These are phyloP conservation scores for Hirsutella thompsonii DNA, from an alignment of 2,329 filamentous ascomycete genomes.

Conservation along the genomic window DNA sequence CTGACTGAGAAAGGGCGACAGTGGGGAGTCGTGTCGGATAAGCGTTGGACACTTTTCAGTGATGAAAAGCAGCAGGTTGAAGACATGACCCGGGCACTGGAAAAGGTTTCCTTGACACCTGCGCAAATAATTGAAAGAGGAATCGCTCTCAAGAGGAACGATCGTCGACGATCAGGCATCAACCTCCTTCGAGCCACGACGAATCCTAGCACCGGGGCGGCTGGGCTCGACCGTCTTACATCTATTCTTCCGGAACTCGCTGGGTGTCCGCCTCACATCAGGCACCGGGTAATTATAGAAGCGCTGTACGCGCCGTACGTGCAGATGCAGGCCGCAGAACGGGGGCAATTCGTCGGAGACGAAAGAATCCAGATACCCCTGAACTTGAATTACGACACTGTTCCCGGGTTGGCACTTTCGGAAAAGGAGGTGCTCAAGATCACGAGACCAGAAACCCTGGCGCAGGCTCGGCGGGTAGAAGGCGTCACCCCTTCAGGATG, in stretches of 20 bases:
- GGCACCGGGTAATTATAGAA: slow-evolving; percentile 64
- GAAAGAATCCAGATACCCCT: slow-evolving; percentile 60
- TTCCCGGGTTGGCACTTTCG: slow-evolving; percentile 66
- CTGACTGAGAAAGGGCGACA: slow-evolving; percentile 67
- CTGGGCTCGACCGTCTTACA: slow-evolving; percentile 40
- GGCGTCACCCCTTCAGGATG: slow-evolving; percentile 55
- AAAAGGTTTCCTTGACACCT: slow-evolving; percentile 42
- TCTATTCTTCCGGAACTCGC: slow-evolving; percentile 42
- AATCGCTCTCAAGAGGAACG: slow-evolving; percentile 55
- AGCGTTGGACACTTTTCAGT: slow-evolving; percentile 60
- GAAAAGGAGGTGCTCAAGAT: slow-evolving; percentile 60
- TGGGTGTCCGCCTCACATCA: slow-evolving; percentile 44
- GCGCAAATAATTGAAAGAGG: slow-evolving; percentile 57
- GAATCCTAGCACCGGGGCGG: slow-evolving; percentile 28
- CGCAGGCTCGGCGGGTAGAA: slow-evolving; percentile 79
- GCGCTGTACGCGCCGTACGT: slow-evolving; percentile 82
- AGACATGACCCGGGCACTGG: slow-evolving; percentile 49
- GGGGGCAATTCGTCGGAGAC: slow-evolving; percentile 58
- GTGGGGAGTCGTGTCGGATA: slow-evolving; percentile 67
- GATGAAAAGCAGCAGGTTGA: slow-evolving; percentile 55
- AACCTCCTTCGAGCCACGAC: slow-evolving; percentile 60
- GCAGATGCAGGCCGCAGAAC: slow-evolving; percentile 53
- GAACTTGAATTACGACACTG: slow-evolving; percentile 61
- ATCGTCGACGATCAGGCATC: slow-evolving; percentile 56
- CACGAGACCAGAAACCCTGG: slow-evolving; percentile 71